A percentile compares a stretch with the other conserved stretches of the same genome.
These are phyloP conservation scores for Schwanniomyces polymorphus DNA, from an alignment of 805 yeast genomes.

Conservation along the genomic window DNA sequence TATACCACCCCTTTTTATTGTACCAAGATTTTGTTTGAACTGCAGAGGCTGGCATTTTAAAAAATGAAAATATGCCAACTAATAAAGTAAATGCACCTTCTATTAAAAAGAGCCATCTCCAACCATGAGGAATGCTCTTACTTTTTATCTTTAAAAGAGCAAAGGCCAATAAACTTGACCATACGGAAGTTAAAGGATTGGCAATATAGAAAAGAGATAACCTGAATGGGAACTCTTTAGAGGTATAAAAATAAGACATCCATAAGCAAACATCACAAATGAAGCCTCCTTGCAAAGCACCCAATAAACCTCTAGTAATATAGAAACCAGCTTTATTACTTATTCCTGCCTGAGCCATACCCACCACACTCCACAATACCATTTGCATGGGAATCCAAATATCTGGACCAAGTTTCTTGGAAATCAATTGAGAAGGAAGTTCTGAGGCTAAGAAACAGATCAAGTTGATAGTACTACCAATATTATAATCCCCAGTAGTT, in stretches of 20 bases:
- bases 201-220: slow-evolving; percentile 61
- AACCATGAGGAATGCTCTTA: slow-evolving; percentile 22
- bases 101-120: slow-evolving; percentile 67
- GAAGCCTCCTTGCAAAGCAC: slow-evolving; percentile 67
- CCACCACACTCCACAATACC: slow-evolving; percentile 55
- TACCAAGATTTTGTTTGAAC: slow-evolving; percentile 52
- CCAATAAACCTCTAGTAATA: slow-evolving; percentile 52
- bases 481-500: slow-evolving; percentile 58
- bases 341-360: slow-evolving; percentile 51
- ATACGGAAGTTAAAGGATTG: slow-evolving; percentile 46
- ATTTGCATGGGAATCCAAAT: slow-evolving; percentile 62
- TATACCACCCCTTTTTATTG: slow-evolving; percentile 43
- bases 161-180: slow-evolving; percentile 18
- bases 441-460: slow-evolving; percentile 57
- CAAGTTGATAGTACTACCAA: slow-evolving; percentile 55
- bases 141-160: slow-evolving; percentile 17
- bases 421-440: slow-evolving; percentile 63
- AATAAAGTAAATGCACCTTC: slow-evolving; percentile 59
- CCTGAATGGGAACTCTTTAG: slow-evolving; percentile 56
- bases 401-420: slow-evolving; percentile 66
- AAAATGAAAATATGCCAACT: slow-evolving; percentile 49
- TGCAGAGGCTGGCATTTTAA: slow-evolving; percentile 55
- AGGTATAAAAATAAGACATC: slow-evolving; percentile 66
- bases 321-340: slow-evolving; percentile 41
- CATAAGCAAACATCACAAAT: slow-evolving; percentile 65